Base-by-base conservation (phyloP, 495 filamentous ascomycete species). In the Pseudotulostoma volvatum region DNA sequence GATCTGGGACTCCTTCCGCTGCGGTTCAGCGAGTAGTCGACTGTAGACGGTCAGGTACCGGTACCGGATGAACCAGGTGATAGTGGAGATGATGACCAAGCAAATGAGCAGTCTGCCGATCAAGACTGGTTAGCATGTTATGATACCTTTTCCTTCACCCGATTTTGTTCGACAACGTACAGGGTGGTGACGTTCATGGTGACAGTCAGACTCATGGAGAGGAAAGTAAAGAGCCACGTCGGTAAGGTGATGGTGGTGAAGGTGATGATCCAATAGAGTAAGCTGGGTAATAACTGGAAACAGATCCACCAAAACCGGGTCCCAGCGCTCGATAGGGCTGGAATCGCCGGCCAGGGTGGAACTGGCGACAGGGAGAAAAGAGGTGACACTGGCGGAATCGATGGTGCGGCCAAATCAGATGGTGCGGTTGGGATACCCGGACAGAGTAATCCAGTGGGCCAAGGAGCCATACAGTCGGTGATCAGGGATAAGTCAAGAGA, bases 131-230 rank as follows among this genome's bases (percentile, higher is more conserved):
- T n/a, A n/a, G n/a, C n/a, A n/a, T n/a, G n/a, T n/a, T n/a, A n/a
- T n/a, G n/a, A n/a, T n/a, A n/a, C n/a, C n/a, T n/a, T n/a, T n/a
- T n/a, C n/a, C n/a, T n/a, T n/a, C n/a, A n/a, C n/a, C n/a, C n/a
- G n/a, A n/a, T n/a, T n/a, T n/a, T n/a, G 23, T 28, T 28, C 11
- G 33, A 25, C 16, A 23, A 51, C 74, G 52, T 73, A 90, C 80
- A 95, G 55, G 18, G 90, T 96, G 5, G 90, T 97, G 45, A 86
- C 84, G 53, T 94, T 96, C 86, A 97, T 92, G 7, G 90, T 97
- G 52, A 97, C 81, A 0, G 90, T 97, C 58, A 90, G 55, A 59
- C 80, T 90, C 45, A 82, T 93, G n/a, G 88, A 95, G 53, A 95
- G 86, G 36, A 96, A 68, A 7, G 78, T 87, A 58, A 93, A 96